Evolutionary conservation across 2,329 filamentous ascomycete genomes (phyloP).

Genomic region (Grosmannia serpens): DNA sequence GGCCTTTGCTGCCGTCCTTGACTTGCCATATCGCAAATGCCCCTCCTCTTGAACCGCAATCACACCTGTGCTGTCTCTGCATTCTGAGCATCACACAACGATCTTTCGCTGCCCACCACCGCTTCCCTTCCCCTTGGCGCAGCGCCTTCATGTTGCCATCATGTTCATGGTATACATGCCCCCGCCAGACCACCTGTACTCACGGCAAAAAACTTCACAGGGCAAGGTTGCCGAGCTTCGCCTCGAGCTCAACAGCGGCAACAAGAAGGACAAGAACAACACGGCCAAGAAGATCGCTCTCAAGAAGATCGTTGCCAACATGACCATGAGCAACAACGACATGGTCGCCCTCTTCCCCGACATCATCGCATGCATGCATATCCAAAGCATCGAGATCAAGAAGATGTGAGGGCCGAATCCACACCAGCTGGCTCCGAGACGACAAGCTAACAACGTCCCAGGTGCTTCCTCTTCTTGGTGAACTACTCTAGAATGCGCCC

Average conservation of each 20-base stretch:
- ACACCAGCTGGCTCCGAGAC: neutral
- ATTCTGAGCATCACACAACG: neutral
- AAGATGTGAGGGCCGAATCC: slow-evolving; percentile 68
- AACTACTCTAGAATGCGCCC: slow-evolving; percentile 94
- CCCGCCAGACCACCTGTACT: slow-evolving; percentile 22
- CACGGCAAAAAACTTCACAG: slow-evolving; percentile 55
- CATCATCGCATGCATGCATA: slow-evolving; percentile 89
- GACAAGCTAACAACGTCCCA: slow-evolving; percentile 23
- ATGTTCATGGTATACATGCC: slow-evolving; percentile 46
- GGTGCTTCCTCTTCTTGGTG: slow-evolving; percentile 95
- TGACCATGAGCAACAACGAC: slow-evolving; percentile 99
- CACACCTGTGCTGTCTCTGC: neutral
- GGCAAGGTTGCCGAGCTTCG: slow-evolving; percentile 98
- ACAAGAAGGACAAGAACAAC: slow-evolving; percentile 97
- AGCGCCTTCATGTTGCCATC: slow-evolving; percentile 15
- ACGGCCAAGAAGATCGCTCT: slow-evolving; percentile 91
- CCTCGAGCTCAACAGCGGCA: slow-evolving; percentile 80
- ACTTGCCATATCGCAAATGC: too few species aligned
- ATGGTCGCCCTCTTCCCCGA: slow-evolving; percentile 97
- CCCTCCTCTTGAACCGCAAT: too few species aligned
- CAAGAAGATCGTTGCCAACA: slow-evolving; percentile 99
- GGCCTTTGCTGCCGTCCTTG: too few species aligned
- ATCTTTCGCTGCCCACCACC: neutral
- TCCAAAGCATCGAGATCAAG: slow-evolving; percentile 93
- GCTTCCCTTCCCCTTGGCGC: neutral